Percentiles rank a stretch among this genome's conserved stretches.
These are phyloP conservation scores for Penicillium diatomitis DNA, from an alignment of 495 filamentous ascomycete genomes.

Conservation along the genomic window DNA sequence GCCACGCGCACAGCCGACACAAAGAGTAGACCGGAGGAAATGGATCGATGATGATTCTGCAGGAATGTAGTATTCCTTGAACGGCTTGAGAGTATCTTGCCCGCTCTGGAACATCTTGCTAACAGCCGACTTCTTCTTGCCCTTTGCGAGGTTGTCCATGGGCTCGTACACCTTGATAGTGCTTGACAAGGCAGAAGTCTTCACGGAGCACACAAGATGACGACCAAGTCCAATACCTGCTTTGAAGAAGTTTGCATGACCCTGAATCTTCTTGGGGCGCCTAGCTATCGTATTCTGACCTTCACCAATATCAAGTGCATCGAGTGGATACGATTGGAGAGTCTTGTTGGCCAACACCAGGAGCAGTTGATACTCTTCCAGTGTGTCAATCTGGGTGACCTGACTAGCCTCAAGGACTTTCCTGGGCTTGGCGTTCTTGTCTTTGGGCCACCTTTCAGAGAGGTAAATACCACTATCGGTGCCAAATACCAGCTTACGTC, in stretches of 20 bases:
- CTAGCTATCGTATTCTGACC: constrained; percentile 61
- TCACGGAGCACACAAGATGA: constrained; percentile 91
- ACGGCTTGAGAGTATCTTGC: constrained; percentile 88
- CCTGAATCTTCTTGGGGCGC: constrained; percentile 92
- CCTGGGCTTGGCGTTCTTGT: constrained; percentile 62
- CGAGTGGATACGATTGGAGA: constrained; percentile 74
- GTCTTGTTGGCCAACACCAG: constrained; percentile 91
- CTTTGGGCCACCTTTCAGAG: constrained; percentile 81
- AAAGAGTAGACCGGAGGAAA: constrained; percentile 93
- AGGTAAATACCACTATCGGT: constrained; percentile 91
- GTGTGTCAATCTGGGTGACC: constrained; percentile 90
- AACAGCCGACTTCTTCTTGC: constrained; percentile 84
- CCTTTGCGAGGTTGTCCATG: constrained; percentile 78
- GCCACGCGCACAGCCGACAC: constrained; percentile 87
- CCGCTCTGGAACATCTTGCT: constrained; percentile 90
- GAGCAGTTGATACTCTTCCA: constrained; percentile 88
- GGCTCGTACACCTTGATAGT: constrained; percentile 98
- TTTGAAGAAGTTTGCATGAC: constrained; percentile 97
- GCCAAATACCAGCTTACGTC: constrained; percentile 85
- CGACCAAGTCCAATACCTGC: constrained; percentile 89
- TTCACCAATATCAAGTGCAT: constrained; percentile 77
- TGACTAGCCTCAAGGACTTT: constrained; percentile 76
- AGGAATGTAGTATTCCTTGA: constrained; percentile 99
- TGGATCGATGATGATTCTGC: constrained; percentile 94
- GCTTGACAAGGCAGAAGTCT: constrained; percentile 77